Evolutionary conservation across 768 basidiomycete genomes (phyloP).

Genomic region (Suillus lakei): DNA sequence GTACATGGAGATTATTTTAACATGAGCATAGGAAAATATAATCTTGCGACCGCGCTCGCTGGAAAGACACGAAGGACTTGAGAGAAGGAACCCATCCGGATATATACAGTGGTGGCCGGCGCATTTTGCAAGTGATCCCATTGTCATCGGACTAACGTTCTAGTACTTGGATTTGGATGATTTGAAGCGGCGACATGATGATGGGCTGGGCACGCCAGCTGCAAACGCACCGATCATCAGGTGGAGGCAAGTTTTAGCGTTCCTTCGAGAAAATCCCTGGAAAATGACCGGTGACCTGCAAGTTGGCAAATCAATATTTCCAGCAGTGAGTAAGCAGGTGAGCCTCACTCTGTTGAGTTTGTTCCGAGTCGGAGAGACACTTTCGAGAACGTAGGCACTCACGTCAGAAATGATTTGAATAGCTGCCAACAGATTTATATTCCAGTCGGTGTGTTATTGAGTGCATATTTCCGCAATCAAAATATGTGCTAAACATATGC

Average conservation of each 20-base stretch:
- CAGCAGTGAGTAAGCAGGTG: not conserved
- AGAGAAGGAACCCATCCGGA: not conserved
- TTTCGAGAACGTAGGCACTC: not conserved
- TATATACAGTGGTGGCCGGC: not conserved
- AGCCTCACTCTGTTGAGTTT: not conserved
- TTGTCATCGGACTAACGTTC: not conserved
- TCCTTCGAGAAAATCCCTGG: not conserved
- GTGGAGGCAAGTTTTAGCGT: constrained; percentile 3
- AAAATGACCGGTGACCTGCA: not conserved
- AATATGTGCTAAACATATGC: not conserved
- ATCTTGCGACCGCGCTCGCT: not conserved
- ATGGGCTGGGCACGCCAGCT: not conserved
- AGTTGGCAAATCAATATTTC: not conserved
- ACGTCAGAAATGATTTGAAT: not conserved
- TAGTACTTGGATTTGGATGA: not conserved
- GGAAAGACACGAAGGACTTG: not conserved
- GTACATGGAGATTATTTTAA: not conserved
- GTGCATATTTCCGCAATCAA: not conserved
- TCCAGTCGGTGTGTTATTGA: not conserved
- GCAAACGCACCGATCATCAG: not conserved
- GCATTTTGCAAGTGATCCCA: not conserved
- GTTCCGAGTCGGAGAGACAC: not conserved
- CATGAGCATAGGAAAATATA: not conserved
- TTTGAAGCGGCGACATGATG: not conserved
- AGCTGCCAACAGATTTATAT: not conserved